A percentile compares a stretch with the other conserved stretches of the same genome.
Evolutionary conservation across 345 rosid species (phyloP).

Genomic region (Theobroma cacao): DNA sequence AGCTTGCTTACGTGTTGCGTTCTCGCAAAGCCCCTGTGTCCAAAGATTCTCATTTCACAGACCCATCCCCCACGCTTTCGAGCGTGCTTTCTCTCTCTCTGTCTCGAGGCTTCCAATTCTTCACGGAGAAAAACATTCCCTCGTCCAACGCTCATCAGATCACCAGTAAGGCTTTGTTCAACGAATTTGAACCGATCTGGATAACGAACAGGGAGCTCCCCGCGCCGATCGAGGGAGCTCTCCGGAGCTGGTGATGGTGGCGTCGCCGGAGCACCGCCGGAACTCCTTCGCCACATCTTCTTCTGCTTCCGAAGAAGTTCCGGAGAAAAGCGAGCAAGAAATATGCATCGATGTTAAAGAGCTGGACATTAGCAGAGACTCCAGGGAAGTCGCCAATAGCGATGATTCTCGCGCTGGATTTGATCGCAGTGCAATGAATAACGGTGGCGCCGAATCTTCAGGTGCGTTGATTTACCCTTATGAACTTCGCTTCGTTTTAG

Average conservation of each 20-base stretch:
- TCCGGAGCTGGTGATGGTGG: slow-evolving; percentile 40
- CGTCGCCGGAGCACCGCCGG: slow-evolving; percentile 38
- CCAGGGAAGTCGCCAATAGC: slow-evolving; percentile 11
- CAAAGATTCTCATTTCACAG: neutral
- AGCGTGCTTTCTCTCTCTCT: neutral
- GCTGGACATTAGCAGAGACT: slow-evolving; percentile 23
- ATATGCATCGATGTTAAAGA: slow-evolving; percentile 33
- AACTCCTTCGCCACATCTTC: slow-evolving; percentile 34
- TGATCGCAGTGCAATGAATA: slow-evolving; percentile 28
- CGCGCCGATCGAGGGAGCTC: slow-evolving; percentile 8
- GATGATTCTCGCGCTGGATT: neutral
- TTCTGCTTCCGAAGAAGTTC: slow-evolving; percentile 38
- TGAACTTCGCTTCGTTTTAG: slow-evolving; percentile 11
- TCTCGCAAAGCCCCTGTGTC: neutral
- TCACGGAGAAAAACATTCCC: slow-evolving; percentile 7
- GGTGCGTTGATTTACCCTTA: slow-evolving; percentile 29
- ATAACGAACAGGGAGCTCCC: slow-evolving; percentile 22
- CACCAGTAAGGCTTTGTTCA: neutral
- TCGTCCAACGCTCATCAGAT: slow-evolving; percentile 28
- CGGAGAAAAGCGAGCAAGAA: slow-evolving; percentile 38
- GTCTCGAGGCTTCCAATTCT: neutral
- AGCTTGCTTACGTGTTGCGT: neutral
- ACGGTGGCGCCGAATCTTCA: slow-evolving; percentile 37
- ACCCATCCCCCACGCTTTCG: slow-evolving; percentile 2
- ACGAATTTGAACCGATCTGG: slow-evolving; percentile 37